Evolutionary conservation across 1,284 basidiomycete species (phyloP).

Genomic region (Rugosomyces carneus): DNA sequence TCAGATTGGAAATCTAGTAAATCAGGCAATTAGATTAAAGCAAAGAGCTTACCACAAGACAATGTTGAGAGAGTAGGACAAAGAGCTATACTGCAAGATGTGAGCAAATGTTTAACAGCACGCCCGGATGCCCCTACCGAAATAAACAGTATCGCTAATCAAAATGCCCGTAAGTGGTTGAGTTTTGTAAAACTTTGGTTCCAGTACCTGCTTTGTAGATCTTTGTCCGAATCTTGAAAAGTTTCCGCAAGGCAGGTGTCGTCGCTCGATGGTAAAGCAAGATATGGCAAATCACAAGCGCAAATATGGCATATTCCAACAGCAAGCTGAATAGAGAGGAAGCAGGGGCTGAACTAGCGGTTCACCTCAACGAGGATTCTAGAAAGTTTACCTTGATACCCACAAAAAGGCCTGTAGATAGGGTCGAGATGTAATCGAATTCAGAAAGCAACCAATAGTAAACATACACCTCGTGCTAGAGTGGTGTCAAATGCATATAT

Average conservation of each 20-base stretch:
- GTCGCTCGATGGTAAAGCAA: conserved; percentile 2
- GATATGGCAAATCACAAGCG: neutral
- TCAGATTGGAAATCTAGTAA: too few relatives aligned
- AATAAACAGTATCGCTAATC: neutral
- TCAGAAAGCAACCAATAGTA: neutral
- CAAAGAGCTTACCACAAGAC: conserved; percentile 7
- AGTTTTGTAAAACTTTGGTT: neutral
- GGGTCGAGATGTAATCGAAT: neutral
- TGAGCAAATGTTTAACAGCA: too few relatives aligned
- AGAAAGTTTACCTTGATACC: neutral
- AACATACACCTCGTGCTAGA: neutral
- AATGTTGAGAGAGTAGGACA: conserved; percentile 8
- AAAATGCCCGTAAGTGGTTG: neutral
- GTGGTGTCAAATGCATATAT: neutral
- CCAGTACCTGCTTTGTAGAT: conserved; percentile 1
- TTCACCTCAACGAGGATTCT: neutral
- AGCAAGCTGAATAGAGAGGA: neutral
- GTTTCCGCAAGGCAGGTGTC: neutral
- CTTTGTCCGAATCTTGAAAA: neutral
- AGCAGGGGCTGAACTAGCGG: neutral
- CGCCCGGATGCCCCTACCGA: too few relatives aligned
- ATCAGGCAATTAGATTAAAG: too few relatives aligned
- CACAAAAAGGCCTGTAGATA: neutral
- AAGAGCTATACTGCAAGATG: conserved; percentile 1
- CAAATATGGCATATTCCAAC: neutral